Base-by-base conservation (phyloP, 169 alveolate species). In the Toxoplasma gondii region DNA sequence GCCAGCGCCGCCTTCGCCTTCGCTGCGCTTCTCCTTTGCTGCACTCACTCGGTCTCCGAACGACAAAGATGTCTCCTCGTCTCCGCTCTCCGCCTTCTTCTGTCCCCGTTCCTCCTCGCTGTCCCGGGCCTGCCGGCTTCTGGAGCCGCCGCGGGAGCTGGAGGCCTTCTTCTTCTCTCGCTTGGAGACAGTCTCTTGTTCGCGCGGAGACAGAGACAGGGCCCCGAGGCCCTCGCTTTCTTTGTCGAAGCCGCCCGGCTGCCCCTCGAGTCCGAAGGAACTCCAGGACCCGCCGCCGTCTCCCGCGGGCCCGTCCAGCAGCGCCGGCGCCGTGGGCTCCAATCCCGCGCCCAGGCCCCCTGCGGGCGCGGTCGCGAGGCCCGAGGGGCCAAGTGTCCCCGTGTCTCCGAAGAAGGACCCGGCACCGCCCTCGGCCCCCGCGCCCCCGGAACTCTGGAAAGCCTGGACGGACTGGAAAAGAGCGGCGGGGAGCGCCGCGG, bases 61-160 rank as follows among this genome's bases (percentile, higher is more conserved):
- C 39, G 44, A 34, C 24, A 31, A 44, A 1, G 84, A 12, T 4
- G 44, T 24, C 43, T 74, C 84, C 44, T 36, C 43, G 12, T 74
- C 84, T n/a, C n/a, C 84, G 39, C 43, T n/a, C 84, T 74, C n/a
- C 44, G 49, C 43, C 84, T n/a, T 74, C 84, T 36, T 74, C 81
- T 29, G 17, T 4, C 27, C n/a, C 84, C n/a, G 45, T 44, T 36
- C 43, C 43, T 74, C 84, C 7, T n/a, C 84, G 39, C 43, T 31
- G 44, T 36, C 43, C 45, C 43, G 22, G 38, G 49, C 43, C 38
- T 5, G 81, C 12, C 84, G 39, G 84, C 84, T 74, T 7, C 43
- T 36, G 27, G 84, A 31, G 44, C 44, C n/a, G n/a, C 84, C 27
- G 39, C 39, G 49, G 44, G 44, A 36, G 84, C 43, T 36, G 44